Percentiles rank a stretch among this genome's conserved stretches.
phyloP scores from a whole-genome alignment of 305 asterid species.

The Ilex paraguariensis region DNA sequence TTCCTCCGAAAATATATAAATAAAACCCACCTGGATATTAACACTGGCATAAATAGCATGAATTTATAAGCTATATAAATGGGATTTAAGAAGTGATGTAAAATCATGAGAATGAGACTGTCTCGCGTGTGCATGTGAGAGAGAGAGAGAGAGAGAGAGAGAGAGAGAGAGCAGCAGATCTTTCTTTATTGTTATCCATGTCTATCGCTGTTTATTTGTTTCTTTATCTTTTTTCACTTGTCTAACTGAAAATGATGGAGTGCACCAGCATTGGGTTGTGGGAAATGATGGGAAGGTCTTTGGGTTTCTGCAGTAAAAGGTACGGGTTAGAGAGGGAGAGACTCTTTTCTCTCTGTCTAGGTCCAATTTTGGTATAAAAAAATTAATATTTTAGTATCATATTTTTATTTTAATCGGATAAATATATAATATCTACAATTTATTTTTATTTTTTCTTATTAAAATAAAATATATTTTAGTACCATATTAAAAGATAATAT shows the following conservation, averaged over 20 bases:
- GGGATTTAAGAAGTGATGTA: not conserved
- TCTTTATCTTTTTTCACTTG: slow-evolving; percentile 27
- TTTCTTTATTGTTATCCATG: slow-evolving; percentile 18
- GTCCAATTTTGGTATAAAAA: no score
- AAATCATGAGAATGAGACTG: not conserved
- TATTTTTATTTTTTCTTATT: no score
- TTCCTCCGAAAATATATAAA: not conserved
- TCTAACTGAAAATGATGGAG: slow-evolving; percentile 48
- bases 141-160: slow-evolving; percentile 5
- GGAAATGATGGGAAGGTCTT: slow-evolving; percentile 34
- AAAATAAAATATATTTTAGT: no score
- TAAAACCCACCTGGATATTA: no score
- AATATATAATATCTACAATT: no score
- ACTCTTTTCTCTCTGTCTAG: no score
- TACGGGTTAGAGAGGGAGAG: no score
- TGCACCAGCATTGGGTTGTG: slow-evolving; percentile 27
- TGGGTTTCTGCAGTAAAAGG: slow-evolving; percentile 14
- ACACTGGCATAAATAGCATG: no score
- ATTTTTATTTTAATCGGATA: no score
- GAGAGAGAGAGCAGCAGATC: slow-evolving; percentile 1
- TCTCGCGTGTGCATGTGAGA: not conserved
- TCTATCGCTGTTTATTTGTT: slow-evolving; percentile 23
- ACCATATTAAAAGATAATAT: no score
- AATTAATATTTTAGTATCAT: no score
- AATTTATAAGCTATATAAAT: not conserved